Evolutionary conservation across 441 rosid species (phyloP).

Genomic region (Theobroma grandiflorum): DNA sequence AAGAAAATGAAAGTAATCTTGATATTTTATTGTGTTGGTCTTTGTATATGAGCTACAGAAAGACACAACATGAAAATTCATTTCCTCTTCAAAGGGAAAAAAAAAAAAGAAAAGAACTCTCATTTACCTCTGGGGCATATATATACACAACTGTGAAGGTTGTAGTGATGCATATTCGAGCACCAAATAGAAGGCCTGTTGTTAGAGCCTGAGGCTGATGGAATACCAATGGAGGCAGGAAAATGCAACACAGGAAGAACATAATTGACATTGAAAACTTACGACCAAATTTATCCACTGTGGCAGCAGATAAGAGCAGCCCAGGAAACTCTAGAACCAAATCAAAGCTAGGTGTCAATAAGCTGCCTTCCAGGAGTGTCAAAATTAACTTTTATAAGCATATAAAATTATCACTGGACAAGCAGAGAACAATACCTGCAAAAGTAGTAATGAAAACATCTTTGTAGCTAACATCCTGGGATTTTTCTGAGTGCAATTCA

Average conservation of each 20-base stretch:
- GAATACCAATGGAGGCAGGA: constrained; percentile 75
- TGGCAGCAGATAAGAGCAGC: constrained; percentile 69
- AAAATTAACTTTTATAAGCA: not conserved
- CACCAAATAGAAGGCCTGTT: constrained; percentile 74
- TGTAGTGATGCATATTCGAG: constrained; percentile 87
- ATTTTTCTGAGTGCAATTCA: constrained; percentile 35
- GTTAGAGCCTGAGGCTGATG: constrained; percentile 66
- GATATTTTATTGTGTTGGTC: not conserved
- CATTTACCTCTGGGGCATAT: constrained; percentile 88
- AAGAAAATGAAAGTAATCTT: not conserved
- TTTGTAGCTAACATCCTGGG: constrained; percentile 63
- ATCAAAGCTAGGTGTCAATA: constrained; percentile 30
- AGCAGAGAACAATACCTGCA: constrained; percentile 60
- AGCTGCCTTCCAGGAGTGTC: not conserved
- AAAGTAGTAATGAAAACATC: constrained; percentile 80
- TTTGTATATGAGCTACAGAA: not conserved
- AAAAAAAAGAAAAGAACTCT: not conserved
- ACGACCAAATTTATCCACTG: constrained; percentile 82
- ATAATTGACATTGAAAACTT: constrained; percentile 78
- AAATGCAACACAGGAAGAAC: constrained; percentile 70
- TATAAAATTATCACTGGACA: constrained; percentile 22
- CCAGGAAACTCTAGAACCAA: constrained; percentile 76
- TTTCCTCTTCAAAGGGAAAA: not conserved
- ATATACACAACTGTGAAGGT: constrained; percentile 76
- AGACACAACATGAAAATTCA: not conserved